Evolutionary conservation across 805 yeast species (phyloP).

Genomic region (Saccharomycopsis lassenensis): DNA sequence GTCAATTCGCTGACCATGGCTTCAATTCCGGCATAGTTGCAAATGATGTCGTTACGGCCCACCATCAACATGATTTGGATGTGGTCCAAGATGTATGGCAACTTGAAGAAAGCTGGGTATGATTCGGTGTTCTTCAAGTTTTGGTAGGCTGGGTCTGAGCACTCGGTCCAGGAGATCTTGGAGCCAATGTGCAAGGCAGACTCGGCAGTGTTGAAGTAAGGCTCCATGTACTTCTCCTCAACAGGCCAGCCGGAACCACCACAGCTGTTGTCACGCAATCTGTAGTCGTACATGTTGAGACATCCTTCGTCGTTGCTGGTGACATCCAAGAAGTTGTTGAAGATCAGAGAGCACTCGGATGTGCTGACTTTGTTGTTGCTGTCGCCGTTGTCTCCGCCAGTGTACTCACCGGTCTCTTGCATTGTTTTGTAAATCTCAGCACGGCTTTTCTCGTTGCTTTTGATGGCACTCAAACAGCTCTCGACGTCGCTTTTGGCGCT

Average conservation of each 20-base stretch:
- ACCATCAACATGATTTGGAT: constrained; percentile 62
- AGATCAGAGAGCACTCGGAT: constrained; percentile 4
- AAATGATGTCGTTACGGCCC: constrained; percentile 82
- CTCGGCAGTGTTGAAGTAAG: constrained; percentile 45
- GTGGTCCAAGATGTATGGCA: constrained; percentile 50
- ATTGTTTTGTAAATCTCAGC: constrained; percentile 9
- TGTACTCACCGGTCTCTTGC: constrained; percentile 16
- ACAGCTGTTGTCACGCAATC: constrained; percentile 62
- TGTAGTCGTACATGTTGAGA: constrained; percentile 73
- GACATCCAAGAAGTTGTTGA: constrained; percentile 7
- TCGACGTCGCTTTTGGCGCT: constrained; percentile 9
- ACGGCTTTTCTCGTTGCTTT: constrained; percentile 2
- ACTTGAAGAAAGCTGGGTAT: constrained; percentile 28
- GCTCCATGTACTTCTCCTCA: constrained; percentile 38
- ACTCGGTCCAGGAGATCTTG: constrained; percentile 59
- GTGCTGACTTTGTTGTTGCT: constrained; percentile 10
- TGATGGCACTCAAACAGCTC: constrained; percentile 5
- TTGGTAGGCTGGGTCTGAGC: constrained; percentile 48
- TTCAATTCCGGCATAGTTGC: constrained; percentile 72
- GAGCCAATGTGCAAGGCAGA: constrained; percentile 40
- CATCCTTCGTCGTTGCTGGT: constrained; percentile 37
- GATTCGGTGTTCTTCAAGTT: constrained; percentile 41
- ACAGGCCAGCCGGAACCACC: constrained; percentile 86
- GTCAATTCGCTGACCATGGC: constrained; percentile 46
- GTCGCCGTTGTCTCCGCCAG: constrained; percentile 6